A percentile compares a stretch with the other conserved stretches of the same genome.
phyloP scores from a whole-genome alignment of 306 rosid species.

The Cucurbita ficifolia region DNA sequence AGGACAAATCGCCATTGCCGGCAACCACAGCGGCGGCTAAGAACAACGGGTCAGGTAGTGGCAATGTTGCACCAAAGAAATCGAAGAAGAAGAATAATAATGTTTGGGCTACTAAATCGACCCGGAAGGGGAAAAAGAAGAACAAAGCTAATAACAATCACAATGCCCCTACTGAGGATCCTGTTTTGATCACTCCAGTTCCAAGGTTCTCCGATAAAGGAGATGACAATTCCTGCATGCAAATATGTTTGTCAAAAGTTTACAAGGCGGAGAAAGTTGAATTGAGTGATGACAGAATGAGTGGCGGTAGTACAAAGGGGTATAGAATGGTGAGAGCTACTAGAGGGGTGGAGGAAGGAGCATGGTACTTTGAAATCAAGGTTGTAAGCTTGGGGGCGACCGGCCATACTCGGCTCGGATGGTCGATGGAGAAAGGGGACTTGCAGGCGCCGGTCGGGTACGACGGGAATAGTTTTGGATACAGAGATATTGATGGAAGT shows the following conservation, averaged over 20 bases:
- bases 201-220: constrained; percentile 74
- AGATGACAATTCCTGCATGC: constrained; percentile 62
- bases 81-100: constrained; percentile 84
- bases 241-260: constrained; percentile 69
- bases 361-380: constrained; percentile 86
- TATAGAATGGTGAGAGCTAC: constrained; percentile 94
- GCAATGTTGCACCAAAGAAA: constrained; percentile 26
- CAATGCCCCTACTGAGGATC: constrained; percentile 46
- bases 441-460: constrained; percentile 95
- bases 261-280: constrained; percentile 96
- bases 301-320: constrained; percentile 83
- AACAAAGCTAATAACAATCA: constrained; percentile 34
- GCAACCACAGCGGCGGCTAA: constrained; percentile 3
- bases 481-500: constrained; percentile 89
- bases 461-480: constrained; percentile 75
- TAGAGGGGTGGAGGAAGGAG: constrained; percentile 76
- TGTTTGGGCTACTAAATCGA: constrained; percentile 86
- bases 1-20: constrained; percentile 18
- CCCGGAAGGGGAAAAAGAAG: constrained; percentile 82
- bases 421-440: constrained; percentile 89
- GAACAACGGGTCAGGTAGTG: constrained; percentile 7
- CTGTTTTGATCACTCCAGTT: constrained; percentile 71
- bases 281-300: constrained; percentile 67
- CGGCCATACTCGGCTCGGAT: constrained; percentile 81
- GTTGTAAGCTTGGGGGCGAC: constrained; percentile 59